These are phyloP conservation scores for Evansstolkia leycettana DNA, from an alignment of 495 filamentous ascomycete genomes.

Conservation along the genomic window DNA sequence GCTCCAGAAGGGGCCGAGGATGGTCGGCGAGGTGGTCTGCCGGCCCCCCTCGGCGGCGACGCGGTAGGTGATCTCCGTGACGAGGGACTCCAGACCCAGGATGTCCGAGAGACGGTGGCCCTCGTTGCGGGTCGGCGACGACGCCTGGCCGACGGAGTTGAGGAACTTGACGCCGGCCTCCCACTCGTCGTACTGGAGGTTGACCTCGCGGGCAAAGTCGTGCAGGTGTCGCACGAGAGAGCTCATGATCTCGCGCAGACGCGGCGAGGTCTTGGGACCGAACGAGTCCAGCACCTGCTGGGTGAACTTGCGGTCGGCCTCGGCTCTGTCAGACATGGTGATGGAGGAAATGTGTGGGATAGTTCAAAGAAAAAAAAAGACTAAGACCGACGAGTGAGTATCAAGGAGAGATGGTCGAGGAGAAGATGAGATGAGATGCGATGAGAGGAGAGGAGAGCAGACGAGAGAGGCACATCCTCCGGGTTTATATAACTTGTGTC, in stretches of 20 bases:
- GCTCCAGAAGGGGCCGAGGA: slow-evolving; percentile 81
- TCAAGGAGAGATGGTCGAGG: too few species aligned
- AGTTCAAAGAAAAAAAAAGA: background rate
- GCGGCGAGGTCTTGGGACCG: slow-evolving; percentile 57
- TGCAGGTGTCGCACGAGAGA: slow-evolving; percentile 65
- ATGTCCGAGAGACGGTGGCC: slow-evolving; percentile 68
- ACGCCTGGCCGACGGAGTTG: slow-evolving; percentile 41
- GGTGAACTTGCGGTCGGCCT: slow-evolving; percentile 69
- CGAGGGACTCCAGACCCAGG: slow-evolving; percentile 73
- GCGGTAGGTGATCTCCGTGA: slow-evolving; percentile 79
- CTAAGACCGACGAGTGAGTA: background rate
- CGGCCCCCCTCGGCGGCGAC: slow-evolving; percentile 55
- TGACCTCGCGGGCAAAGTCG: slow-evolving; percentile 73
- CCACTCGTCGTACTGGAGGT: slow-evolving; percentile 72
- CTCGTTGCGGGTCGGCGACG: slow-evolving; percentile 55
- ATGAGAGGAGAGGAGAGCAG: too few species aligned
- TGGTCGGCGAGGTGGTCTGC: slow-evolving; percentile 68
- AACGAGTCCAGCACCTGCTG: slow-evolving; percentile 61
- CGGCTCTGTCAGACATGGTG: slow-evolving; percentile 22
- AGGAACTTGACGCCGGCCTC: slow-evolving; percentile 60
- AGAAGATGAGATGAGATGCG: too few species aligned
- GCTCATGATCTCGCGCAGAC: slow-evolving; percentile 52
- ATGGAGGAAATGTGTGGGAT: background rate
- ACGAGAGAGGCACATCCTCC: too few species aligned
- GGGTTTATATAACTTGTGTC: too few species aligned